Evolutionary conservation across 2,329 filamentous ascomycete genomes (phyloP), one percentile per base, ranked within the genome.

Genomic region (Penicillium sp.): DNA sequence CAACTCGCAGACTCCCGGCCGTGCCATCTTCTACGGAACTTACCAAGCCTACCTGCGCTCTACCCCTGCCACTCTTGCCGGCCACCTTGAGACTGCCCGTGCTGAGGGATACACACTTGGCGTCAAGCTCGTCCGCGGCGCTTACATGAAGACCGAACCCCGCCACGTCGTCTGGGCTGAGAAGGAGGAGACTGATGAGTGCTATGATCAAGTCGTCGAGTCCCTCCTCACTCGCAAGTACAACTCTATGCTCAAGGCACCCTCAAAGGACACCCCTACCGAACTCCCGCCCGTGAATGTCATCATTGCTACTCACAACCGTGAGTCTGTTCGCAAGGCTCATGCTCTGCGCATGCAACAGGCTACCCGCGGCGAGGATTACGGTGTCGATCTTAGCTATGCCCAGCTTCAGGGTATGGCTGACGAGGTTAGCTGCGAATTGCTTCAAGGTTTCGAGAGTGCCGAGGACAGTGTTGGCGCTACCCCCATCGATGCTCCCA

Each of bases 341-440:
- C 81, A 82, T 59, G 70, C 71, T 27, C 66, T 80, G 33, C 76
- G 76, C 33, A 66, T 70, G 51, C 63, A 75, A 15, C 79, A 86
- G 50, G 79, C 81, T 21, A 71, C 73, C n/a, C 64, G 71, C 4
- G 81, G 81, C 38, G 71, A 77, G 62, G 50, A 64, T 47, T 69
- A 72, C 48, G 70, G 73, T 39, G 73, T 78, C 47, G 77, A 81
- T 15, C 75, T 85, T 2, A 76, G 78, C 36, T 92, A 91, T 73
- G 89, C 89, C 3, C 93, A 97, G 77, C 83, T 97, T 1, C 89
- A 93, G 78, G 93, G 93, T 41, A 97, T 97, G 93, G 93, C 93
- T 1, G 93, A 97, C 66, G 93, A 97, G 71, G 86, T 97, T 52
- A 91, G 88, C 57, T 82, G 83, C 63, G 78, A 81, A 38, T 72